Conservation (phyloP, 1,139 yeast genomes). For the Hansenula sp. region DNA sequence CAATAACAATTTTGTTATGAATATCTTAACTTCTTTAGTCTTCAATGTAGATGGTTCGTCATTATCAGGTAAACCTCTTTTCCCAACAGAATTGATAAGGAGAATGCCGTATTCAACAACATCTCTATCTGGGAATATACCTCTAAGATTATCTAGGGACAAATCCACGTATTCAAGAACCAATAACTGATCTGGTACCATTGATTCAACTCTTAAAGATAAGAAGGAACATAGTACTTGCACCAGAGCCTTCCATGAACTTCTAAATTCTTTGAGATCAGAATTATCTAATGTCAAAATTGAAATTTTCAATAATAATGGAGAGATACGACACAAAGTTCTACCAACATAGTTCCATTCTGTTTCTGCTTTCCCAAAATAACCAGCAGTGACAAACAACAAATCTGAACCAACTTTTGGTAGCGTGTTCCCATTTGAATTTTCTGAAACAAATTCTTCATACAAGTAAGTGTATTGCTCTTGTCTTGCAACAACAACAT, state of each 20-base stretch:
- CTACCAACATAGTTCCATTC: slow-evolving; percentile 64
- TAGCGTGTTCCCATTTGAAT: slow-evolving; percentile 18
- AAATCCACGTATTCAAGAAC: slow-evolving; percentile 56
- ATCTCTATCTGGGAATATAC: slow-evolving; percentile 34
- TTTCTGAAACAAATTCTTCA: slow-evolving; percentile 38
- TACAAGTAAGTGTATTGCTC: slow-evolving; percentile 57
- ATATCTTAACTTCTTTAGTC: slow-evolving; percentile 47
- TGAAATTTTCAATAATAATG: slow-evolving; percentile 42
- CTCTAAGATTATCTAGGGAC: slow-evolving; percentile 40
- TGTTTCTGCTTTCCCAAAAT: slow-evolving; percentile 44
- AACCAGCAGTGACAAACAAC: slow-evolving; percentile 40
- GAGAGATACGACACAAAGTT: slow-evolving; percentile 56
- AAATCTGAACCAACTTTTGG: slow-evolving; percentile 51
- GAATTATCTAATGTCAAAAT: slow-evolving; percentile 22
- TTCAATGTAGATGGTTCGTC: slow-evolving; percentile 22
- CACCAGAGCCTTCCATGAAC: slow-evolving; percentile 30
- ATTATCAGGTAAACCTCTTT: slow-evolving; percentile 37
- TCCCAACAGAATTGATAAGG: slow-evolving; percentile 49
- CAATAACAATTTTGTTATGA: slow-evolving; percentile 54
- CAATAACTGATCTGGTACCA: slow-evolving; percentile 56
- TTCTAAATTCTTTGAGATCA: slow-evolving; percentile 31
- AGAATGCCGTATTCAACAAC: slow-evolving; percentile 33
- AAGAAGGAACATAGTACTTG: slow-evolving; percentile 45
- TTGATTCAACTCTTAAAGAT: slow-evolving; percentile 38
- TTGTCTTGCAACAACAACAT: slow-evolving; percentile 61